A percentile compares a stretch with the other conserved stretches of the same genome.
These are phyloP conservation scores for Filosporella fistucella DNA, from an alignment of 495 filamentous ascomycete genomes.

Conservation along the genomic window DNA sequence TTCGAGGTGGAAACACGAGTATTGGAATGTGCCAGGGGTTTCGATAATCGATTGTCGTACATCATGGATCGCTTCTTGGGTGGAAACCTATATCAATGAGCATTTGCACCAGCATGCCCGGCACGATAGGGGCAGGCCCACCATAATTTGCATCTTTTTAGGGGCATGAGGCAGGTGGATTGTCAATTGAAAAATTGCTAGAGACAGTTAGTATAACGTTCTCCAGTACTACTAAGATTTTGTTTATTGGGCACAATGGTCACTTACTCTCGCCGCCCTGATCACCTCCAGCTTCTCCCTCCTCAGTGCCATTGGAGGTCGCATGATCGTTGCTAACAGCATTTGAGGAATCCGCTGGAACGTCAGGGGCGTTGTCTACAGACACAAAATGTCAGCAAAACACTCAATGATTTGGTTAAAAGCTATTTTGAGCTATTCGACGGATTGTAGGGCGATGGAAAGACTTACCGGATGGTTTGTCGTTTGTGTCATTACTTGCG, in stretches of 20 bases:
- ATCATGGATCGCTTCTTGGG: constrained; percentile 95
- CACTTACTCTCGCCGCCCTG: constrained; percentile 24
- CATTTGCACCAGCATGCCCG: constrained; percentile 3
- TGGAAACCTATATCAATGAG: constrained; percentile 62
- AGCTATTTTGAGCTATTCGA: too few species aligned
- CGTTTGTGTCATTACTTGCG: constrained; percentile 12
- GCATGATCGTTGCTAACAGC: constrained; percentile 21
- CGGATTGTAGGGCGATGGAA: too few species aligned
- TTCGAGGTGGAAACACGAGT: constrained; percentile 98
- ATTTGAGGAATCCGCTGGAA: constrained; percentile 8
- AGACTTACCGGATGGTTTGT: constrained; percentile 1
- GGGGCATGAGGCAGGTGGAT: constrained; percentile 80
- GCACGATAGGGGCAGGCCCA: constrained; percentile 30
- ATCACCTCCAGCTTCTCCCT: constrained; percentile 25
- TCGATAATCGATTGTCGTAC: constrained; percentile 96
- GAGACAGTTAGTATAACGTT: constrained; percentile 2
- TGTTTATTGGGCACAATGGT: neutral
- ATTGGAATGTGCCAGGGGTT: constrained; percentile 87
- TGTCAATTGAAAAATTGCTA: constrained; percentile 68
- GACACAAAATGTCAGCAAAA: neutral
- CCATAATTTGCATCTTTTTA: constrained; percentile 78
- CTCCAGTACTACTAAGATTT: neutral
- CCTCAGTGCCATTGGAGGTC: constrained; percentile 20
- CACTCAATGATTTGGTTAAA: too few species aligned
- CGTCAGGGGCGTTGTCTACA: constrained; percentile 4